Evolutionary conservation across 2,329 filamentous ascomycete genomes (phyloP).

Genomic region (Diplodia seriata): DNA sequence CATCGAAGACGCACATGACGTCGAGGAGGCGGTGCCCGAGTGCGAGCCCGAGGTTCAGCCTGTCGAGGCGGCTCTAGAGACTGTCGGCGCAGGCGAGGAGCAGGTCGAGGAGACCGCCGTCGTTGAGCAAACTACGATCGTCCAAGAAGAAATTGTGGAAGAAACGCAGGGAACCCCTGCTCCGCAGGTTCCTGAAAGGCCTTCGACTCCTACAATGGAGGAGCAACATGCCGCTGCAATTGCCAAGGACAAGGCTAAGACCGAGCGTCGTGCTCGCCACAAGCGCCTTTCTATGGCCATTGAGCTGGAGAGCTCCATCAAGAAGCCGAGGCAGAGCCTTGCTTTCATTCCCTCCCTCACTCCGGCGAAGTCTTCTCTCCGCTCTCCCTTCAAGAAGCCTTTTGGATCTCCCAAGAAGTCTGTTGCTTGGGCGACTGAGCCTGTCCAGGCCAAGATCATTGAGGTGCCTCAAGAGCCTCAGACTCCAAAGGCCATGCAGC

Average conservation of each 20-base stretch:
- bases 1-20: constrained; percentile 12
- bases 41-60: background rate
- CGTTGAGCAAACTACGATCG: background rate
- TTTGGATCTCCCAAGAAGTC: constrained; percentile 46
- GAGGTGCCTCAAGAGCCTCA: constrained; percentile 30
- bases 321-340: constrained; percentile 31
- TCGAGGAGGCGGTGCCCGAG: background rate
- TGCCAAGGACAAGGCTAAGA: constrained; percentile 30
- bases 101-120: background rate
- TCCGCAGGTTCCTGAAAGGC: constrained; percentile 10
- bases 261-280: constrained; percentile 19
- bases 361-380: constrained; percentile 42
- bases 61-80: background rate
- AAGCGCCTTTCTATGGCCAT: constrained; percentile 32
- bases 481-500: background rate
- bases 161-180: background rate
- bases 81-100: background rate
- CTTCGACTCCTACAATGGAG: constrained; percentile 17
- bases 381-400: constrained; percentile 45
- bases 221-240: constrained; percentile 13
- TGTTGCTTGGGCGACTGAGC: constrained; percentile 42
- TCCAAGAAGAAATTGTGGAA: background rate
- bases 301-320: constrained; percentile 28
- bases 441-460: background rate
- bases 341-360: constrained; percentile 33